Conservation (phyloP, 2,329 filamentous ascomycete genomes). For the Xylaria sp. region DNA sequence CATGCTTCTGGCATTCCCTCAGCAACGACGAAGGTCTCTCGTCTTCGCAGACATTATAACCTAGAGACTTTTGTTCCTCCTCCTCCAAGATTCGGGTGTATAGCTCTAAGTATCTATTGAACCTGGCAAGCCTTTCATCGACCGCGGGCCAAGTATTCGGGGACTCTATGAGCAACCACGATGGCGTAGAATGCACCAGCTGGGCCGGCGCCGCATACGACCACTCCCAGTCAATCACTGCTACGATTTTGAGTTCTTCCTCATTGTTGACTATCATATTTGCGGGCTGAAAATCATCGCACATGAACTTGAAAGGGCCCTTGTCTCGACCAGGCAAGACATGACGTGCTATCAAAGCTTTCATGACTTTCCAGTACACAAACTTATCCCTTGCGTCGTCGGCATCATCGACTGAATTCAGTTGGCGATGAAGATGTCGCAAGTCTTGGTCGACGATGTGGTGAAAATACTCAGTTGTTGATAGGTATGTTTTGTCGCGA, state of each 20-base stretch:
- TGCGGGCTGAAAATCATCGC: conserved; percentile 24
- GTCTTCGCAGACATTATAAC: conserved; percentile 2
- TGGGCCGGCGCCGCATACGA: conserved; percentile 25
- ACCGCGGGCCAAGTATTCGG: conserved; percentile 15
- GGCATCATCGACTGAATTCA: conserved; percentile 24
- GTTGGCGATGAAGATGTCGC: conserved; percentile 18
- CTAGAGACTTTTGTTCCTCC: conserved; percentile 16
- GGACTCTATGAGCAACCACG: conserved; percentile 22
- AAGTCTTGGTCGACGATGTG: conserved; percentile 22
- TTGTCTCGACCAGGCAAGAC: conserved; percentile 18
- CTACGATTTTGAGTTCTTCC: conserved; percentile 16
- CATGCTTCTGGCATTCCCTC: conserved; percentile 12
- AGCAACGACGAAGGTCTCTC: conserved; percentile 24
- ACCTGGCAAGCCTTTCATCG: conserved; percentile 22
- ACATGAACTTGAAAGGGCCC: conserved; percentile 23
- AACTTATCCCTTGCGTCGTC: conserved; percentile 28
- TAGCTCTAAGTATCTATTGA: conserved; percentile 20
- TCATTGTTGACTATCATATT: conserved; percentile 29
- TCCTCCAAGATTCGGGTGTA: conserved; percentile 18
- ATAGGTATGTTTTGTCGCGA: conserved; percentile 20
- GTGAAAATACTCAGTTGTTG: conserved; percentile 25
- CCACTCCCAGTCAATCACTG: conserved; percentile 29
- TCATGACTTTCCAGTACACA: conserved; percentile 27
- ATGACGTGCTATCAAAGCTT: conserved; percentile 23
- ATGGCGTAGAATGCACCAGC: conserved; percentile 16